These are phyloP conservation scores for Phytophthora syringae DNA, from an alignment of 352 stramenopile species.

Conservation along the genomic window DNA sequence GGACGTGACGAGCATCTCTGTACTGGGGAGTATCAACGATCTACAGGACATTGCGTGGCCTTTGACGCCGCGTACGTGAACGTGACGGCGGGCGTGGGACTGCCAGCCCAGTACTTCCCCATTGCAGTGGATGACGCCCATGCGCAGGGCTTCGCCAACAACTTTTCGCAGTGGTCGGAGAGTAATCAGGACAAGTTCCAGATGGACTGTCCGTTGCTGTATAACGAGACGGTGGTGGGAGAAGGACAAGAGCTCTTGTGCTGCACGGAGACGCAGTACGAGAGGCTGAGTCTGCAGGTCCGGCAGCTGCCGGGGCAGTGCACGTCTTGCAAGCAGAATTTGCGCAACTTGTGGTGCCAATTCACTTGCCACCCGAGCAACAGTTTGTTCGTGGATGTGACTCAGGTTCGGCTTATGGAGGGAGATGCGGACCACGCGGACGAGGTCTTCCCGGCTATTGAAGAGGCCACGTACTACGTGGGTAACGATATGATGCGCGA, in stretches of 20 bases:
- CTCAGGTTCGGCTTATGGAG: slow-evolving; percentile 66
- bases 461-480: slow-evolving; percentile 75
- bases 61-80: slow-evolving; percentile 77
- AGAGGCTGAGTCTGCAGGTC: slow-evolving; percentile 61
- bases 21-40: slow-evolving; percentile 65
- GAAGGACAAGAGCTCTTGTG: slow-evolving; percentile 65
- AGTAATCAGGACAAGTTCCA: slow-evolving; percentile 71
- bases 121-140: slow-evolving; percentile 63
- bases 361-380: slow-evolving; percentile 84
- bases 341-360: slow-evolving; percentile 84
- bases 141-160: slow-evolving; percentile 65
- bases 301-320: slow-evolving; percentile 66
- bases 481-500: slow-evolving; percentile 71
- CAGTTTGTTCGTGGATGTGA: slow-evolving; percentile 75
- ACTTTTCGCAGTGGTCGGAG: slow-evolving; percentile 72
- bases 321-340: slow-evolving; percentile 74
- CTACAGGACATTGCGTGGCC: slow-evolving; percentile 53
- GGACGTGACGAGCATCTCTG: slow-evolving; percentile 50
- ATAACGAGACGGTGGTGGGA: slow-evolving; percentile 59
- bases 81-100: slow-evolving; percentile 36
- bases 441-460: slow-evolving; percentile 71
- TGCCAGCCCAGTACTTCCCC: slow-evolving; percentile 72
- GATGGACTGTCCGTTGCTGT: slow-evolving; percentile 72
- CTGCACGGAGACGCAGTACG: slow-evolving; percentile 83
- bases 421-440: slow-evolving; percentile 51